These are phyloP conservation scores for Rhododendron henanense DNA, from an alignment of 148 eudicot species.

Conservation along the genomic window DNA sequence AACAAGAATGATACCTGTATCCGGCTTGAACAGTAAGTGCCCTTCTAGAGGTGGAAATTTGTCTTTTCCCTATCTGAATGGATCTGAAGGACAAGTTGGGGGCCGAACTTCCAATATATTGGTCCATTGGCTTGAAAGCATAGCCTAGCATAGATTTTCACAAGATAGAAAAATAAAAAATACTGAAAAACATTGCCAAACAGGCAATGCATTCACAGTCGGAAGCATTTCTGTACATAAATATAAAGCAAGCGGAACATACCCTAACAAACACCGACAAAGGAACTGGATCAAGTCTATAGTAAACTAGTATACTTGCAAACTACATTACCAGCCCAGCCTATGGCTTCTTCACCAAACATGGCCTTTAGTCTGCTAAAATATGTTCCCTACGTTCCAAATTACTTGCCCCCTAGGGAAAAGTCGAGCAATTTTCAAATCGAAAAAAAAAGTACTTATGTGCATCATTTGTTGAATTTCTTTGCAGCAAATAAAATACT, in stretches of 20 bases:
- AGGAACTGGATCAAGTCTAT: neutral
- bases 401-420: neutral
- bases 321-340: neutral
- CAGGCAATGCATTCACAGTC: neutral
- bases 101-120: slow-evolving; percentile 28
- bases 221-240: slow-evolving; percentile 3
- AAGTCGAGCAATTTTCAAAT: too few relatives aligned
- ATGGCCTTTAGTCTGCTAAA: neutral
- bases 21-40: slow-evolving; percentile 58
- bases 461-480: neutral
- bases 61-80: slow-evolving; percentile 23
- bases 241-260: neutral
- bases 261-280: neutral
- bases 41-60: slow-evolving; percentile 23
- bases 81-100: slow-evolving; percentile 42
- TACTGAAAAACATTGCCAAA: neutral
- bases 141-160: slow-evolving; percentile 26
- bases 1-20: slow-evolving; percentile 46
- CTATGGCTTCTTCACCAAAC: neutral
- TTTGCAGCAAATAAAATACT: neutral
- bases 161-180: neutral
- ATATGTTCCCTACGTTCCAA: neutral
- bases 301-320: neutral
- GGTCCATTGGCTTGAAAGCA: slow-evolving; percentile 45
- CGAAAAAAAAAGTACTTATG: too few relatives aligned